Conservation (phyloP, 176 grass and related monocot genomes). For the Sorghum bicolor region DNA sequence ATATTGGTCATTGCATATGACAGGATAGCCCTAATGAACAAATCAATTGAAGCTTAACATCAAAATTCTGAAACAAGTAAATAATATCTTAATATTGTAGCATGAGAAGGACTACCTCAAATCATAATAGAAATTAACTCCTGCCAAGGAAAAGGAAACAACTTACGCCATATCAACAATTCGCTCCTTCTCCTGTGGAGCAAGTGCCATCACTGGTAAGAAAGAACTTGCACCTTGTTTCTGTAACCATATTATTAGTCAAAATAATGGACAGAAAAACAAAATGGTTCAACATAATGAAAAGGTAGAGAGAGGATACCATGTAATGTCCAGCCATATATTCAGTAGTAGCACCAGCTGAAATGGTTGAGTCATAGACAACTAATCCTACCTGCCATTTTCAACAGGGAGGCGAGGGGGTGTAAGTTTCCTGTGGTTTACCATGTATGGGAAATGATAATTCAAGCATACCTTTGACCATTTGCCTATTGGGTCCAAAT, state of each 20-base stretch:
- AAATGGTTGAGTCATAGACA: constrained; percentile 92
- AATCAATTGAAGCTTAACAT: not conserved
- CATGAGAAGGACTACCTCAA: not conserved
- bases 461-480: constrained; percentile 87
- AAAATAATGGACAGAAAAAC: not conserved
- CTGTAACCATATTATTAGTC: constrained; percentile 35
- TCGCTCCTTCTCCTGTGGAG: constrained; percentile 92
- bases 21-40: not conserved
- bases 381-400: constrained; percentile 86
- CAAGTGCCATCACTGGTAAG: constrained; percentile 96
- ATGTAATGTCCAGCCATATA: constrained; percentile 99
- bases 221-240: constrained; percentile 99
- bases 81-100: not conserved
- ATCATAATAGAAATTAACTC: not conserved
- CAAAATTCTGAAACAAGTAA: not conserved
- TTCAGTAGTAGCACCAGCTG: constrained; percentile 91
- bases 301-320: constrained; percentile 41
- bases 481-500: constrained; percentile 94
- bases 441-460: not conserved
- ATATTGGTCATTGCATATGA: not conserved
- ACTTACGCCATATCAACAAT: constrained; percentile 99
- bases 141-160: constrained; percentile 19
- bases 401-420: constrained; percentile 6
- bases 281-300: constrained; percentile 10
- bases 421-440: not conserved